phyloP scores from a whole-genome alignment of 2,329 filamentous ascomycete species.

The Fusarium subglutinans region DNA sequence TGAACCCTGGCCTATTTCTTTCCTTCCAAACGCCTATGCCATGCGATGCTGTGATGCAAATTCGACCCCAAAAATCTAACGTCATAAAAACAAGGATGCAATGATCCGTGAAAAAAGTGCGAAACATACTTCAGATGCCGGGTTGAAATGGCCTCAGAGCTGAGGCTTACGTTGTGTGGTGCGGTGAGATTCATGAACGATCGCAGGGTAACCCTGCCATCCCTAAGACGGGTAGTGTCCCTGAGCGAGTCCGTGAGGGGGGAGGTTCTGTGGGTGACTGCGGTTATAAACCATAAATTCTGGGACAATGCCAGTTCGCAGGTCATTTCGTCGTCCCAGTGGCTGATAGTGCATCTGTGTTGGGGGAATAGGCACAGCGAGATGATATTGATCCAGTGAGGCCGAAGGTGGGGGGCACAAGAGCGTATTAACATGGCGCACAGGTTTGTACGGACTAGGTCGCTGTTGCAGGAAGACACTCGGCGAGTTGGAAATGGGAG shows the following conservation, averaged over 20 bases:
- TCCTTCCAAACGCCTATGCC: slow-evolving; percentile 45
- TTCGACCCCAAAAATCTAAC: slow-evolving; percentile 31
- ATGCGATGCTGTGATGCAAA: slow-evolving; percentile 44
- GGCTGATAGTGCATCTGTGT: slow-evolving; percentile 87
- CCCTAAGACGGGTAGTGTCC: slow-evolving; percentile 50
- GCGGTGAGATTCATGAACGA: neutral
- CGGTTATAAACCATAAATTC: slow-evolving; percentile 60
- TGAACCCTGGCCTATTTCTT: slow-evolving; percentile 25
- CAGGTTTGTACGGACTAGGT: slow-evolving; percentile 90
- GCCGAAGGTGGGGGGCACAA: slow-evolving; percentile 85
- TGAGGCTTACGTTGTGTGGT: neutral
- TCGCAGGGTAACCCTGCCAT: slow-evolving; percentile 33
- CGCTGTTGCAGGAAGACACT: slow-evolving; percentile 88
- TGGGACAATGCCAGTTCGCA: slow-evolving; percentile 76
- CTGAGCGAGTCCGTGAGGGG: slow-evolving; percentile 42
- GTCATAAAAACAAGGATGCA: slow-evolving; percentile 27
- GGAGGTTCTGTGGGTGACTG: slow-evolving; percentile 42
- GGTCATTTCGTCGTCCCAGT: slow-evolving; percentile 73
- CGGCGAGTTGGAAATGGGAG: slow-evolving; percentile 81
- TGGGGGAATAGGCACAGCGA: slow-evolving; percentile 66
- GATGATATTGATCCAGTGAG: slow-evolving; percentile 78
- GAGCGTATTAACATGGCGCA: slow-evolving; percentile 89
- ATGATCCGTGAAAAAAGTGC: slow-evolving; percentile 18
- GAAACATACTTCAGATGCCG: neutral
- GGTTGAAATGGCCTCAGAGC: slow-evolving; percentile 6